Evolutionary conservation across 345 rosid species (phyloP), one percentile per base, ranked within the genome.

Genomic region (Murraya koenigii): DNA sequence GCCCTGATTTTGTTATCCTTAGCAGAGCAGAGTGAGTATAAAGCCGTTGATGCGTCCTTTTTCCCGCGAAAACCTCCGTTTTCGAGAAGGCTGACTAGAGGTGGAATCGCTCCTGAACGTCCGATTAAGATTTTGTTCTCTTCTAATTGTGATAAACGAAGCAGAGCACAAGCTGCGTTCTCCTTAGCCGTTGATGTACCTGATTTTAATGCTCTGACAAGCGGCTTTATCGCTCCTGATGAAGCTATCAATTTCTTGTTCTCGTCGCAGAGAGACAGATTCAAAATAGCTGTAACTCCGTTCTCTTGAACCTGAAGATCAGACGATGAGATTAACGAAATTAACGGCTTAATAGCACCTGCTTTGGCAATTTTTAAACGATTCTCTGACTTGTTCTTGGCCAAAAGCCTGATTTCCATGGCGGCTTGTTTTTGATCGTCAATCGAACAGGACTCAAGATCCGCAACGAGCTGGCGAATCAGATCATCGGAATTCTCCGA

Each of bases 361-460:
- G 95, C 90, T 60, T 82, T 84, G 1, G 95, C 99, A 74, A 96
- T 94, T 80, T 87, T 89, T 80, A 90, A 72, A 72, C 99, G 98
- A 55, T 92, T 89, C 83, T 94, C 97, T 1, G 94, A 81, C 61
- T 91, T 94, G 88, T 96, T 90, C 88, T 94, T 96, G 39, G 99
- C 93, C 72, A 94, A 87, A 47, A 96, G 93, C 63, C 98, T 83
- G 79, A 94, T 85, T 88, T 96, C 99, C 97, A 96, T 85, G 26
- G 97, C 99, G n/a, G 99, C 98, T 63, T 90, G 97, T 85, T 91
- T 94, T 80, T 89, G 95, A 77, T 90, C 93, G 20, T 96, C 94
- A 80, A 93, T 86, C 79, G 93, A 89, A 68, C 82, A 87, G 73
- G 99, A 90, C 54, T 83, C 90, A 1, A 96, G 97, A 83, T 79